Evolutionary conservation across 139 green algal species (phyloP).

Genomic region (Raphidocelis subcapitata): DNA sequence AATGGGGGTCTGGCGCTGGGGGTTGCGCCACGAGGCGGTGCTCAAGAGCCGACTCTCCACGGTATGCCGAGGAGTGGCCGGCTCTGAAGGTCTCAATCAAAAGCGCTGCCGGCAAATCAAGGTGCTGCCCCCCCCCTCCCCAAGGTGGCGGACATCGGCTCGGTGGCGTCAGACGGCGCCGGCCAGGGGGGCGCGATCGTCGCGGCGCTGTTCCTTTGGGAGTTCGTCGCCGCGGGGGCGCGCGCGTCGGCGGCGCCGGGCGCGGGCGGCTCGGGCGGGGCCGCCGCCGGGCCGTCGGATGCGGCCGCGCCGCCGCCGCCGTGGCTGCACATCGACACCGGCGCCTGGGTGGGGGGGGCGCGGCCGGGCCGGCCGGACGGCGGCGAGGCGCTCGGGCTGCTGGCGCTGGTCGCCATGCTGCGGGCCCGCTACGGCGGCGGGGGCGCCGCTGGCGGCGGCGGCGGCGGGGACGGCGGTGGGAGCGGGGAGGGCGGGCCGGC

Average conservation of each 20-base stretch:
- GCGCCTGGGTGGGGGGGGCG: conserved; percentile 20
- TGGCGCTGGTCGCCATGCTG: conserved; percentile 53
- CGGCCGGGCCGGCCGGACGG: conserved; percentile 59
- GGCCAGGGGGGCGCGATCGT: conserved; percentile 50
- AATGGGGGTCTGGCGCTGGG: no score
- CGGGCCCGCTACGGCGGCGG: conserved; percentile 29
- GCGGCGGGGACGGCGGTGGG: background rate
- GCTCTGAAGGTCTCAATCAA: no score
- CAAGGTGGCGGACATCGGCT: conserved; percentile 46
- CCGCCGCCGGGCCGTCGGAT: no score
- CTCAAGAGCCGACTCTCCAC: no score
- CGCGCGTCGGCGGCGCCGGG: background rate
- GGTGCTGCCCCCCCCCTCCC: background rate
- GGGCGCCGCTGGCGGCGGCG: background rate
- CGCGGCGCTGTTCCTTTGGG: conserved; percentile 56
- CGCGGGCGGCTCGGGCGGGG: background rate
- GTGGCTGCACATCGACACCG: conserved; percentile 73
- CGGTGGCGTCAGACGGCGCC: conserved; percentile 18
- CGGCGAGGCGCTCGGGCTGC: conserved; percentile 57
- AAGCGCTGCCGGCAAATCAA: no score
- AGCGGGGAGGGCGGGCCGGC: no score
- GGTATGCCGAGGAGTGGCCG: no score
- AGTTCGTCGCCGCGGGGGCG: conserved; percentile 39
- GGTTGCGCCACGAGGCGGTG: no score
- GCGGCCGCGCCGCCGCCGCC: background rate